Base-by-base conservation (phyloP, 2,329 filamentous ascomycete species). In the Fusarium tricinctum region DNA sequence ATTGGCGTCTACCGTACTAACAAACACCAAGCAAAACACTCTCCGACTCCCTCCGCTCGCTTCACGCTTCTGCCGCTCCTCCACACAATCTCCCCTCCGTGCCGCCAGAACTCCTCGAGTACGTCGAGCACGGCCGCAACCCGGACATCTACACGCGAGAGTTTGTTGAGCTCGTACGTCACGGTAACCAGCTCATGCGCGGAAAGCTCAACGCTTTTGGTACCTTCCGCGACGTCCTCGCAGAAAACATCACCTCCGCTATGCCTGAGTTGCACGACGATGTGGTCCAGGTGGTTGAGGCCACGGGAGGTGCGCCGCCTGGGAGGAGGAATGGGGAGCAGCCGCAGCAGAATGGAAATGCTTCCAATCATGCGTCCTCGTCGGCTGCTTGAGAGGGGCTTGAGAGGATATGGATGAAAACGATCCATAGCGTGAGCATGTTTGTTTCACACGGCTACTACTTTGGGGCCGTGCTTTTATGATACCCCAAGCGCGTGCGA, bases 111-210 rank as follows among this genome's bases (percentile, higher is more conserved):
- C 84, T 91, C 14, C 83, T 91, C 63, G 82, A 88, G 74, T 92
- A 92, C 79, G 89, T 92, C 72, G 89, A 92, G 77, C 87, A 88
- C 75, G 89, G 89, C 44, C 88, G 89, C 50, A 92, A 92, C 81
- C 89, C 89, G 4, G 89, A 92, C 78, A 91, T 92, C 71, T 92
- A 92, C 82, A 92, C 89, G 55, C 84, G 89, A 73, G 89, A 92
- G 81, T 91, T 92, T 73, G 89, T 91, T 73, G 89, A 92, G 85
- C 82, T 89, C 52, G 88, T 89, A 23, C 81, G 89, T 55, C 82
- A 88, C 46, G 83, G 85, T 40, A 92, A 92, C 80, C 89, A 91
- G 82, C 80, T 89, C 64, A 84, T 90, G 81, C 83, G 85, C 71
- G 89, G 89, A 56, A 91, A 91, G 81, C 82, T 84, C 78, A 77